phyloP scores from a whole-genome alignment of 1,284 basidiomycete species.

The Paramarasmius palmivorus region DNA sequence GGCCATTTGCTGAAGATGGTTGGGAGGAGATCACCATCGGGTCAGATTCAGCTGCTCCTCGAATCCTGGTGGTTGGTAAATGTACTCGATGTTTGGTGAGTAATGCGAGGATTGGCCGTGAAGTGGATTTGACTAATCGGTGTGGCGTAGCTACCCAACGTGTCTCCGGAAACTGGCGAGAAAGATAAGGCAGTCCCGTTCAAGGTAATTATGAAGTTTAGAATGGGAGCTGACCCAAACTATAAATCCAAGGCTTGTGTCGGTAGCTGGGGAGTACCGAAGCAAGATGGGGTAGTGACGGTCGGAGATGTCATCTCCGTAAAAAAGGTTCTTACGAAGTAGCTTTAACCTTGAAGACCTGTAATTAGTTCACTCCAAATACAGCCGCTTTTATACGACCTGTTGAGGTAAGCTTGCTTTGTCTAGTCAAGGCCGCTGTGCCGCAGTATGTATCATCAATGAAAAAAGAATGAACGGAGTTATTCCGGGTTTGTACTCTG shows the following conservation, averaged over 20 bases:
- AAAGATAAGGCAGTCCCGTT: conserved; percentile 70
- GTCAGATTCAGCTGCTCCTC: not conserved
- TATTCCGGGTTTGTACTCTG: too few species aligned
- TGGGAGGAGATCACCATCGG: conserved; percentile 1
- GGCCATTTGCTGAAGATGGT: not conserved
- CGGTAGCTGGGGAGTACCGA: conserved; percentile 38
- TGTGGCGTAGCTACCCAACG: conserved; percentile 61
- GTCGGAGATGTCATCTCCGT: conserved; percentile 16
- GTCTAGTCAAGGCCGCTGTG: too few species aligned
- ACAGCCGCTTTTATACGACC: not conserved
- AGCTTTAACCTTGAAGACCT: not conserved
- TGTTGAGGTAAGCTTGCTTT: too few species aligned
- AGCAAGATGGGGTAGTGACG: conserved; percentile 10
- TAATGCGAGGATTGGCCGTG: not conserved
- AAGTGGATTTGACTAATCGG: not conserved
- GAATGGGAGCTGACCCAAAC: conserved; percentile 51
- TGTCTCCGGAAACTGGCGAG: conserved; percentile 59
- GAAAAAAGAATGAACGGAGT: too few species aligned
- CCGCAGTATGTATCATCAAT: too few species aligned
- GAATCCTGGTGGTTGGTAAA: conserved; percentile 2
- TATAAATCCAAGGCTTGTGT: conserved; percentile 54
- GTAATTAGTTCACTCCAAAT: not conserved
- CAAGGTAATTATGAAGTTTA: conserved; percentile 70
- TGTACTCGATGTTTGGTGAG: not conserved
- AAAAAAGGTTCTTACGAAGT: conserved; percentile 10